Evolutionary conservation across 2,329 filamentous ascomycete genomes (phyloP).

Genomic region (Penicillium sp.): DNA sequence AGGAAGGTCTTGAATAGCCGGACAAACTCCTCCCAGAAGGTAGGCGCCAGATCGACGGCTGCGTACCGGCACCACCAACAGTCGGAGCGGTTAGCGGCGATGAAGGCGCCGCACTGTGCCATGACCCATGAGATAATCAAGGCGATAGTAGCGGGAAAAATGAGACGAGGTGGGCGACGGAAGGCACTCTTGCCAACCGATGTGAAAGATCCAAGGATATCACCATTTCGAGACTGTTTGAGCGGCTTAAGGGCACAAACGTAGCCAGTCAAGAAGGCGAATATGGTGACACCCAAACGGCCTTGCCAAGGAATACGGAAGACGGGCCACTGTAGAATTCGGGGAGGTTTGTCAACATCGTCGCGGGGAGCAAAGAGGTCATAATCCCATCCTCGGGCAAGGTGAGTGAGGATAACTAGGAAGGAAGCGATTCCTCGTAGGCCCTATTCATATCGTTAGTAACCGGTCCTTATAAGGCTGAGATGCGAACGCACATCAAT

Average conservation of each 20-base stretch:
- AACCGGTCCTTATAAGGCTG: background rate
- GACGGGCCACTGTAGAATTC: conserved; percentile 51
- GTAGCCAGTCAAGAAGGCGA: conserved; percentile 56
- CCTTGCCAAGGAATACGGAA: conserved; percentile 54
- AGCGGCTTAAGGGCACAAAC: conserved; percentile 56
- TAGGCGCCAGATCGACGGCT: conserved; percentile 44
- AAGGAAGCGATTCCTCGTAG: conserved; percentile 55
- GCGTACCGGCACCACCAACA: conserved; percentile 53
- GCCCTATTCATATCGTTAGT: conserved; percentile 36
- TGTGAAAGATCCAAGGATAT: conserved; percentile 45
- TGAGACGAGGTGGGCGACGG: conserved; percentile 51
- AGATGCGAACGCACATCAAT: conserved; percentile 3
- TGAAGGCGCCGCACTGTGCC: conserved; percentile 50
- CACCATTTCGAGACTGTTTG: conserved; percentile 49
- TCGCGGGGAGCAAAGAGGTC: conserved; percentile 50
- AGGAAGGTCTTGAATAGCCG: conserved; percentile 48
- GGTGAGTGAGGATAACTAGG: conserved; percentile 53
- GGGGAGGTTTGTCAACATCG: conserved; percentile 41
- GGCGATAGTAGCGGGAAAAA: conserved; percentile 53
- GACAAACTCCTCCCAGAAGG: conserved; percentile 45
- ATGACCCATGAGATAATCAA: conserved; percentile 51
- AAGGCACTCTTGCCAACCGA: conserved; percentile 54
- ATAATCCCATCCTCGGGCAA: conserved; percentile 53
- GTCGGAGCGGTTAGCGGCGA: conserved; percentile 48
- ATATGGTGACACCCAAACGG: conserved; percentile 55